Conservation (phyloP, 2,329 filamentous ascomycete genomes). For the Clonostachys sp. region DNA sequence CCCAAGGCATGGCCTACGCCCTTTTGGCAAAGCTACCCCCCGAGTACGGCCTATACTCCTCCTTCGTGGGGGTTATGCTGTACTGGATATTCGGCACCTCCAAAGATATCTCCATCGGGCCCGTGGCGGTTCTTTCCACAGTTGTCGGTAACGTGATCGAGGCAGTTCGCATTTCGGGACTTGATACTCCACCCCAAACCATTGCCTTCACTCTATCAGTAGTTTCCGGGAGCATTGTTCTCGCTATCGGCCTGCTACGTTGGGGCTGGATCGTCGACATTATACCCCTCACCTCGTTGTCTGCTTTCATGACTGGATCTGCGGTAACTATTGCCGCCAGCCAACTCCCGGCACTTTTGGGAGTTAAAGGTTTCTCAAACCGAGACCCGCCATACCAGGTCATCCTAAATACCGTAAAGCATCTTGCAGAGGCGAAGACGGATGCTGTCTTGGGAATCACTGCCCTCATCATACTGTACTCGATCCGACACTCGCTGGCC, state of each 20-base stretch:
- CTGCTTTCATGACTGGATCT: constrained; percentile 95
- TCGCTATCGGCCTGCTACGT: constrained; percentile 72
- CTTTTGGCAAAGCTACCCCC: constrained; percentile 73
- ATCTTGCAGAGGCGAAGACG: constrained; percentile 61
- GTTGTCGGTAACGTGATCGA: constrained; percentile 79
- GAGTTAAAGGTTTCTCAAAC: constrained; percentile 70
- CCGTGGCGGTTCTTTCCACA: constrained; percentile 92
- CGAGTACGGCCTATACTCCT: constrained; percentile 79
- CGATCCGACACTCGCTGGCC: constrained; percentile 64
- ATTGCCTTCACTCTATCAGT: constrained; percentile 77
- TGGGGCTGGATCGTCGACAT: constrained; percentile 89
- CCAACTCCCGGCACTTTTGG: constrained; percentile 78
- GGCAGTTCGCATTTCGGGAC: constrained; percentile 51
- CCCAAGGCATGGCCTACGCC: constrained; percentile 95
- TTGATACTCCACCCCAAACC: constrained; percentile 55
- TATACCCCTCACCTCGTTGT: constrained; percentile 85
- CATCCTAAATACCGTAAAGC: constrained; percentile 76
- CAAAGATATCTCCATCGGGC: constrained; percentile 97
- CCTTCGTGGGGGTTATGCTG: constrained; percentile 89
- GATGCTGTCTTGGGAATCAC: constrained; percentile 89
- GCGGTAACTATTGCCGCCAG: constrained; percentile 84
- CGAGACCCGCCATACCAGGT: constrained; percentile 76
- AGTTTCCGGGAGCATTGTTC: constrained; percentile 72
- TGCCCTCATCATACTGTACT: constrained; percentile 72
- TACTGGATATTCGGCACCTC: constrained; percentile 99